Base-by-base conservation (phyloP, 129 eudicot species). In the Centrapalus pauciflorus region DNA sequence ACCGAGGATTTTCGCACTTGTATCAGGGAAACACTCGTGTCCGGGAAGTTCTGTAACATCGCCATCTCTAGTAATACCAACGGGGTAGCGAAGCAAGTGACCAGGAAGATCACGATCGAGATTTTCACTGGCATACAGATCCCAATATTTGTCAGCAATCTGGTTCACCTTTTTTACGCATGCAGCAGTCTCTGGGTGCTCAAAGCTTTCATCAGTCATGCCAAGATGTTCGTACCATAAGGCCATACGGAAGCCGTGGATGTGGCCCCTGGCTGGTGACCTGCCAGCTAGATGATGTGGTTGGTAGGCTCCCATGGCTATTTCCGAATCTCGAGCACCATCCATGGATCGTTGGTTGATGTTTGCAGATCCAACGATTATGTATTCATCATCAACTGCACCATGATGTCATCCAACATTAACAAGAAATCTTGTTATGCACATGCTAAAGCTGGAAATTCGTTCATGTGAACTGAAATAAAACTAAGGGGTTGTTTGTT, bases 211-310 rank as follows among this genome's bases (percentile, higher is more conserved):
- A 29, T 88, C 89, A 5, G 85, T 74, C 93, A 85, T 82, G 72
- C 96, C 92, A 14, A 88, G 87, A 84, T 88, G 93, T 69, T 88
- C 96, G 5, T 88, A 88, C 96, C 96, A 88, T 35, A 88, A 55
- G 17, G 96, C 80, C 96, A 88, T 88, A 6, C 96, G 73, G 64
- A 88, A 85, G 7, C 96, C 96, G 25, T 88, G 87, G 21, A 88
- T 27, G 13, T 88, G 76, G 28, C 96, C 96, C 78, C 96, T 72
- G 0, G 92, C 96, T 0, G 92, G 83, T 16, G 81, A 70, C 38
- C 67, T 69, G 24, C 67, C 25, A 0, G 77, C 81, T 41, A 88
- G 45, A 43, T 85, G 89, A 52, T 80, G 55, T 3, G 96, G 91
- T 74, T 88, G 96, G 77, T 88, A 88, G 30, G 86, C 91, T 60